Conservation (phyloP, 176 grass and related monocot genomes). For the Rhynchospora pubera region DNA sequence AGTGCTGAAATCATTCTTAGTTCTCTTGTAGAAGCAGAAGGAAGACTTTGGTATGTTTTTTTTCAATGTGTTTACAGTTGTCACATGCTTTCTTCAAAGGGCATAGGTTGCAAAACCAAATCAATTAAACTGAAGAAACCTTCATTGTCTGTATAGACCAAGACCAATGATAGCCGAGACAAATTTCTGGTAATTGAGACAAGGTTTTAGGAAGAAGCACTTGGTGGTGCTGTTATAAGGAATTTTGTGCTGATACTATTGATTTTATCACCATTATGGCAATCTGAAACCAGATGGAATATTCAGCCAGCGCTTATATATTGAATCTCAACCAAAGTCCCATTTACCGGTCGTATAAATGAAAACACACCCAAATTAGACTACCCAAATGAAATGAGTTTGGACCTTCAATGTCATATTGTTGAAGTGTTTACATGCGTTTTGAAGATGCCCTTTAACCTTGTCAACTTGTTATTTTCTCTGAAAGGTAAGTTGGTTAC, state of each 20-base stretch:
- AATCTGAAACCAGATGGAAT: neutral
- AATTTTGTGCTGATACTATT: neutral
- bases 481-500: conserved; percentile 1
- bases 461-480: conserved; percentile 9
- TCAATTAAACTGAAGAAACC: neutral
- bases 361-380: neutral
- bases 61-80: neutral
- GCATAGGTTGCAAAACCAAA: neutral
- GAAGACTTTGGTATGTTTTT: conserved; percentile 63
- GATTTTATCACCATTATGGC: neutral
- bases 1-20: conserved; percentile 70
- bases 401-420: neutral
- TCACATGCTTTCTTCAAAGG: neutral
- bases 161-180: neutral
- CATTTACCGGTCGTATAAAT: neutral
- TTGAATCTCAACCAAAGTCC: neutral
- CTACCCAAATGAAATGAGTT: conserved; percentile 15
- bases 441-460: neutral
- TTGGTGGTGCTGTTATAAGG: neutral
- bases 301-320: neutral
- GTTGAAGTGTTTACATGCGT: conserved; percentile 1
- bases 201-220: neutral
- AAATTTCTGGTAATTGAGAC: neutral
- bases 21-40: conserved; percentile 81
- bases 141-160: neutral